A percentile compares a stretch with the other conserved stretches of the same genome.
These are phyloP conservation scores for Starmerella potacharoeniae DNA, from an alignment of 805 yeast species.

Conservation along the genomic window DNA sequence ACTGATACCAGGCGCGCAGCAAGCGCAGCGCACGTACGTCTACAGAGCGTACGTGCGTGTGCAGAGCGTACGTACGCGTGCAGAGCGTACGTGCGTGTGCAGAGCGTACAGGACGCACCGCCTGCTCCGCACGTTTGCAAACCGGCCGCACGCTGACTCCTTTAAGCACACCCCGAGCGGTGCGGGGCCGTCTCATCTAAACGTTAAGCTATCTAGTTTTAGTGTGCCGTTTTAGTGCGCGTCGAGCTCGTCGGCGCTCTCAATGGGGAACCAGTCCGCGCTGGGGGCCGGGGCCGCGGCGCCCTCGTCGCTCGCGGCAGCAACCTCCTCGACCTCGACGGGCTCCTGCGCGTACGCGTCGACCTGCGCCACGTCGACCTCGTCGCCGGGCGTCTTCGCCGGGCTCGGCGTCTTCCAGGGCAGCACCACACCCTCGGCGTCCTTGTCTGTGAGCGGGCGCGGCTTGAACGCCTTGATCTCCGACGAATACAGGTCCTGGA, in stretches of 20 bases:
- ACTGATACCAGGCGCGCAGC: too few relatives aligned
- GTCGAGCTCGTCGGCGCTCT: conserved; percentile 26
- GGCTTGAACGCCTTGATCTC: conserved; percentile 87
- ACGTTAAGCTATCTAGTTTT: conserved; percentile 11
- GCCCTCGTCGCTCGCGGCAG: conserved; percentile 18
- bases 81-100: too few relatives aligned
- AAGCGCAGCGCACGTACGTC: too few relatives aligned
- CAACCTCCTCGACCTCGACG: conserved; percentile 30
- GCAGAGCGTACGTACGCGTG: too few relatives aligned
- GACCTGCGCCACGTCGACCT: conserved; percentile 50
- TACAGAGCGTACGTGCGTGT: too few relatives aligned
- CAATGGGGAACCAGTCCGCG: conserved; percentile 37
- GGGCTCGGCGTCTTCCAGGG: conserved; percentile 74
- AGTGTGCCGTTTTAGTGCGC: conserved; percentile 29
- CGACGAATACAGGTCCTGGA: conserved; percentile 75
- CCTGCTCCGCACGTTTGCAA: too few relatives aligned
- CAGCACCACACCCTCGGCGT: conserved; percentile 67
- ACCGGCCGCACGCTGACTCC: too few relatives aligned
- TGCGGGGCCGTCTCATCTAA: background rate
- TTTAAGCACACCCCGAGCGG: background rate
- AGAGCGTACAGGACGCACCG: too few relatives aligned
- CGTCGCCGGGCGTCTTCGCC: conserved; percentile 72
- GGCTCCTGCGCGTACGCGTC: conserved; percentile 37
- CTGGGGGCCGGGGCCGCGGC: conserved; percentile 20
- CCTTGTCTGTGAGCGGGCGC: conserved; percentile 56